A percentile compares a stretch with the other conserved stretches of the same genome.
These are phyloP conservation scores for Fragilaria radians DNA, from an alignment of 108 stramenopile genomes.

Conservation along the genomic window DNA sequence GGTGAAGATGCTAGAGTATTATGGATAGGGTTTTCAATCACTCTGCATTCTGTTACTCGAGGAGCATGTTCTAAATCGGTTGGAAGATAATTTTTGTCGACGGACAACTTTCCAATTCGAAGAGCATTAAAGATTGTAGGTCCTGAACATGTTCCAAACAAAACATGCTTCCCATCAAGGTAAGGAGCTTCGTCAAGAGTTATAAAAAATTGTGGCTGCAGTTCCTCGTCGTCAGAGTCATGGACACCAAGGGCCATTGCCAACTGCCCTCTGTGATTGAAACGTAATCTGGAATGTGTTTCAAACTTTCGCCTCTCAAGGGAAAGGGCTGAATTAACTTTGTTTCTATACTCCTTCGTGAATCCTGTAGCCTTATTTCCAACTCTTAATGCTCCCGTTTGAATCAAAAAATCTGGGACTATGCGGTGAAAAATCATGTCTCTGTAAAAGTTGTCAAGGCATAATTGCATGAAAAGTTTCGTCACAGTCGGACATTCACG, in stretches of 20 bases:
- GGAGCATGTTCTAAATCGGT: slow-evolving; percentile 49
- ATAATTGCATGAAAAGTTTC: slow-evolving; percentile 86
- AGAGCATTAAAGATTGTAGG: slow-evolving; percentile 93
- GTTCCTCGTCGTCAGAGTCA: slow-evolving; percentile 17
- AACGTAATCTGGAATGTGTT: slow-evolving; percentile 79
- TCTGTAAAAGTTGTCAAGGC: slow-evolving; percentile 84
- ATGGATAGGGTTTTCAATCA: slow-evolving; percentile 80
- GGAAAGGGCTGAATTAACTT: slow-evolving; percentile 25
- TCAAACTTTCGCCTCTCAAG: slow-evolving; percentile 70
- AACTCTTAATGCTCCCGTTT: slow-evolving; percentile 64
- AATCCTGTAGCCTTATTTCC: not conserved
- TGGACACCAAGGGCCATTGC: slow-evolving; percentile 82
- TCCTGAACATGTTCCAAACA: slow-evolving; percentile 85
- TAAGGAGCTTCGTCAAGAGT: slow-evolving; percentile 86
- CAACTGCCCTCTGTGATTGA: slow-evolving; percentile 90
- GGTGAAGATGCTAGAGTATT: slow-evolving; percentile 59
- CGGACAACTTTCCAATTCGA: slow-evolving; percentile 77
- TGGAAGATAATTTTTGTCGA: slow-evolving; percentile 49
- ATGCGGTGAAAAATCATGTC: slow-evolving; percentile 77
- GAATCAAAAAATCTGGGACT: slow-evolving; percentile 84
- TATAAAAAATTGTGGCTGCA: slow-evolving; percentile 94
- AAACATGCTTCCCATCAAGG: slow-evolving; percentile 88
- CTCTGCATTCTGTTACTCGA: slow-evolving; percentile 60
- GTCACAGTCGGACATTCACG: slow-evolving; percentile 88
- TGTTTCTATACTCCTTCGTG: slow-evolving; percentile 20